Percentiles rank a stretch among this genome's conserved stretches.
Conservation (phyloP, 805 yeast genomes). For the Sugiyamaella floridensis region DNA sequence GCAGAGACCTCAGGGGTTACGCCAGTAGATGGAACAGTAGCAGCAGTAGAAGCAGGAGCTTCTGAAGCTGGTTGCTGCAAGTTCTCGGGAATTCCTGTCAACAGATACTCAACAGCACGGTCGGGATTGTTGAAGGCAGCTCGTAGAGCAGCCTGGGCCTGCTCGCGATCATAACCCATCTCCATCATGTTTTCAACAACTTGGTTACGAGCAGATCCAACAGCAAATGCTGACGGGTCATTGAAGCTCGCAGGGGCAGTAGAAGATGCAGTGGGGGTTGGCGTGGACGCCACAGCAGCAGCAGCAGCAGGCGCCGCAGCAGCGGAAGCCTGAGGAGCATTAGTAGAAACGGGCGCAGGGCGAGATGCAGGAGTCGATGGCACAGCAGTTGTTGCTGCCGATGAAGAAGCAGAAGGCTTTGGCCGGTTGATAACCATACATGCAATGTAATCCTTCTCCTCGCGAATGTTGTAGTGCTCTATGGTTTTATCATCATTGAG, state of each 20-base stretch:
- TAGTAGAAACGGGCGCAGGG: slow-evolving; percentile 23
- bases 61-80: slow-evolving; percentile 34
- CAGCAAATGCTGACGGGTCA: slow-evolving; percentile 43
- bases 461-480: slow-evolving; percentile 67
- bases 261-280: slow-evolving; percentile 20
- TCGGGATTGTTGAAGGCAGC: slow-evolving; percentile 98
- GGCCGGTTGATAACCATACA: slow-evolving; percentile 63
- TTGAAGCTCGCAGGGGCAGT: slow-evolving; percentile 23
- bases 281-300: slow-evolving; percentile 22
- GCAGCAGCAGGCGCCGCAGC: slow-evolving; percentile 27
- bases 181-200: slow-evolving; percentile 81
- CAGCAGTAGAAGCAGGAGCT: slow-evolving; percentile 20
- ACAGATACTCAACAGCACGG: slow-evolving; percentile 90
- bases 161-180: slow-evolving; percentile 88
- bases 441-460: slow-evolving; percentile 76
- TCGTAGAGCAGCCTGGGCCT: slow-evolving; percentile 83
- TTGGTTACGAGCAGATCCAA: slow-evolving; percentile 70
- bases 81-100: slow-evolving; percentile 80
- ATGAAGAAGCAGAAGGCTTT: slow-evolving; percentile 31
- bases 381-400: slow-evolving; percentile 17
- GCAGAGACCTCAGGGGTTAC: slow-evolving; percentile 7
- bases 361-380: slow-evolving; percentile 9
- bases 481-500: slow-evolving; percentile 76
- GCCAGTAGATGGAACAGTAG: slow-evolving; percentile 22
- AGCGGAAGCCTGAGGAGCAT: slow-evolving; percentile 24